Base-by-base conservation (phyloP, 352 stramenopile genomes). In the Phytopythium litorale region DNA sequence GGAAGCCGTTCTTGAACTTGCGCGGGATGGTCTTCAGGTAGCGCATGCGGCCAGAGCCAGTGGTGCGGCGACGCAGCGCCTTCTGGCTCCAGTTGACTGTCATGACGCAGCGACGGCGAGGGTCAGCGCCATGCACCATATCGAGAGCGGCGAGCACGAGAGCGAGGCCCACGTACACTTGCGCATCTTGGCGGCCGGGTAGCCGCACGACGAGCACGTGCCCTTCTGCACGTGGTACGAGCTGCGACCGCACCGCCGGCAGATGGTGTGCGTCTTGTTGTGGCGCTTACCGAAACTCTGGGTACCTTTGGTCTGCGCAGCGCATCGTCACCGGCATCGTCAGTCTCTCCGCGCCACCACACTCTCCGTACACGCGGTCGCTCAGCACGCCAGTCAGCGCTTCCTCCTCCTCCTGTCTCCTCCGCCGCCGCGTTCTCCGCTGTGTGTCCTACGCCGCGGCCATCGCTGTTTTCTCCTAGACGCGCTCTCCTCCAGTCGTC, bases 201-300 rank as follows among this genome's bases (percentile, higher is more conserved):
- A 99, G 72, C 97, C 97, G 84, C 98, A 99, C 69, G 93, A 99
- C 68, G 96, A 96, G 93, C 98, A 99, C 58, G 86, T 92, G 70
- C 87, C 91, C 97, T 99, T 99, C 91, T 99, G 98, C 72, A 99
- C 98, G 96, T 99, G 98, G 91, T 98, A 99, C 68, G 97, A 99
- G 75, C 90, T 92, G 76, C 98, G 98, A 66, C 97, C 97, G 84
- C 98, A 99, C 69, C 98, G 94, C 88, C 97, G 92, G 84, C 98
- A 99, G 70, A 98, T 88, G 65, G 97, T 99, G 96, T 99, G 98
- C 69, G 97, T 98, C 96, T 99, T 99, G 81, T 98, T 99, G 93
- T 99, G 97, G 81, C 97, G 95, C 91, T 99, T 99, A 92, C 98
- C 98, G 84, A 99, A 99, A 83, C 89, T 98, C 71, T 98, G 97